Base-by-base conservation (phyloP, 257 asterid species). In the Cynanchum wilfordii region DNA sequence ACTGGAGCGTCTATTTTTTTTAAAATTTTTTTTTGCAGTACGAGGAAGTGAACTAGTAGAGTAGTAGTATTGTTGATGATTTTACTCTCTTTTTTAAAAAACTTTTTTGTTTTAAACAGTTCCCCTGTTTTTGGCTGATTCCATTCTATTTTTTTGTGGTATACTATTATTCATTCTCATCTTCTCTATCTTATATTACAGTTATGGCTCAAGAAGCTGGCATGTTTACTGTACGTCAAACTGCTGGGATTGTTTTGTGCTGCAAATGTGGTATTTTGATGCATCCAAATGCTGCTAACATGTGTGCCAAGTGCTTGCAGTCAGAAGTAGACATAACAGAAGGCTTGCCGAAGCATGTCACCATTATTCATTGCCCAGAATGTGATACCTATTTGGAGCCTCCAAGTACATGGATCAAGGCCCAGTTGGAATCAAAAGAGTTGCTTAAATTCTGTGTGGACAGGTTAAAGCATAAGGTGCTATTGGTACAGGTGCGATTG, bases 181-280 rank as follows among this genome's bases (percentile, higher is more conserved):
- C 9, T 59, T 25, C 19, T 59, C 20, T 17, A 25, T 20, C 7
- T 9, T 44, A 17, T 20, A 40, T 1, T 1, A 7, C 66, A 79
- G 82, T 40, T 52, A 79, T 77, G 86, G 86, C 36, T 1, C 68
- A 59, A 71, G 84, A 74, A 7, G 10, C 81, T 2, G 82, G 86
- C 7, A 82, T 82, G 84, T 82, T 82, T 77, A 77, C 70, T 0
- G 75, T 82, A 0, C 71, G 62, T 27, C 82, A 77, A 33, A 82
- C 84, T 0, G 10, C 63, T 9, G 86, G 86, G 2, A 82, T 66
- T 7, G 82, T 79, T 33, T 69, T 82, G 64, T 79, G 84, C 51
- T 82, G 86, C 80, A 82, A 82, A 77, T 82, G 86, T n/a, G 84
- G 84, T 33, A 77, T 82, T 20, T 58, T 66, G 36, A 79, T 82